phyloP scores from a whole-genome alignment of 2,329 filamentous ascomycete genomes.

The Colletotrichum phormii region DNA sequence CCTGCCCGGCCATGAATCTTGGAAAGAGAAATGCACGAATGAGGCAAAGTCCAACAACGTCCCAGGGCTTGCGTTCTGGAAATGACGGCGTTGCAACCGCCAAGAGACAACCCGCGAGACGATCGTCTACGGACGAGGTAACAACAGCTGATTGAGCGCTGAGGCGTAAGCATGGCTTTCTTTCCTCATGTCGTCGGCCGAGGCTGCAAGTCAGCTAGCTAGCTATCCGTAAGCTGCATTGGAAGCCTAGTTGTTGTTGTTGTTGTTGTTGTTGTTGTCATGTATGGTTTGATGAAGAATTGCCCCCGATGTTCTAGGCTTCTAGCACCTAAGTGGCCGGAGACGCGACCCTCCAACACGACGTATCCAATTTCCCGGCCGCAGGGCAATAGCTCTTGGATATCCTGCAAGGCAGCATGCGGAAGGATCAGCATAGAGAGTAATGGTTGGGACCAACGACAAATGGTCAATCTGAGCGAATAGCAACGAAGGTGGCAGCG shows the following conservation, averaged over 20 bases:
- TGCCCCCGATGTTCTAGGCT: background rate
- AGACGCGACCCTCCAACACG: slow-evolving; percentile 27
- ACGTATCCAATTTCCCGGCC: slow-evolving; percentile 23
- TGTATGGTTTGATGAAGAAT: slow-evolving; percentile 32
- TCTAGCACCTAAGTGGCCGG: slow-evolving; percentile 8
- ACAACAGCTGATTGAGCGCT: background rate
- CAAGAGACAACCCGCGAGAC: slow-evolving; percentile 13
- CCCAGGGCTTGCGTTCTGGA: slow-evolving; percentile 21
- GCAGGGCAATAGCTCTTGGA: slow-evolving; percentile 20
- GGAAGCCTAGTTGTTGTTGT: background rate
- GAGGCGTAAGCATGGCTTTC: background rate
- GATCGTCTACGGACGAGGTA: background rate
- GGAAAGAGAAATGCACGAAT: background rate
- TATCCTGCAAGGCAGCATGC: slow-evolving; percentile 13
- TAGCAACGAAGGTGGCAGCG: background rate
- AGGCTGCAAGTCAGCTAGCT: background rate
- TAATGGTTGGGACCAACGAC: background rate
- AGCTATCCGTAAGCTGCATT: slow-evolving; percentile 11
- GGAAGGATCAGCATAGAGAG: background rate
- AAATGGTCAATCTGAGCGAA: background rate
- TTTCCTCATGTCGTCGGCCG: background rate
- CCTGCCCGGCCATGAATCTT: background rate
- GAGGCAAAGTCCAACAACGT: background rate
- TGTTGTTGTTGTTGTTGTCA: slow-evolving; percentile 1
- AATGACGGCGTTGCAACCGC: slow-evolving; percentile 28